These are phyloP conservation scores for Rugonectria rugulosa DNA, from an alignment of 2,329 filamentous ascomycete species.

Conservation along the genomic window DNA sequence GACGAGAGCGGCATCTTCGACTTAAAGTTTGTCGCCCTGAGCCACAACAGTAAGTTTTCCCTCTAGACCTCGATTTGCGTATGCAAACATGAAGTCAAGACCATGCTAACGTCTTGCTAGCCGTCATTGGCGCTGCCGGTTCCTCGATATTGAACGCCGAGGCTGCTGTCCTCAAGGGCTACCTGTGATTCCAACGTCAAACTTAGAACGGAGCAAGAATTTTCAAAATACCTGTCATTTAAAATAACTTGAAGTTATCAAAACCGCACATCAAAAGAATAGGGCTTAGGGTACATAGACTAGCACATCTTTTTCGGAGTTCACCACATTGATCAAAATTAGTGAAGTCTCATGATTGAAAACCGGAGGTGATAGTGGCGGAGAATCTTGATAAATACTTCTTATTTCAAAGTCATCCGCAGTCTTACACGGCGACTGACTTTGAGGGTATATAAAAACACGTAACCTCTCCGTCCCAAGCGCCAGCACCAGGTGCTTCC, in stretches of 20 bases:
- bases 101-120: conserved; percentile 46
- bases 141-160: conserved; percentile 95
- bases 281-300: conserved; percentile 10
- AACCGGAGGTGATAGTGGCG: background rate
- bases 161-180: conserved; percentile 88
- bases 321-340: background rate
- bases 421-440: background rate
- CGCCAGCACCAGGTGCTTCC: conserved; percentile 1
- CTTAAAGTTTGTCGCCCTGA: conserved; percentile 92
- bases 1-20: conserved; percentile 92
- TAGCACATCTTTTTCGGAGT: conserved; percentile 8
- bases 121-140: conserved; percentile 94
- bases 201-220: background rate
- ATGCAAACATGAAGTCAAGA: background rate
- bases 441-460: conserved; percentile 19
- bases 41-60: conserved; percentile 71
- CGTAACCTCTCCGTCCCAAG: background rate
- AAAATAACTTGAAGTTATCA: background rate
- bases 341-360: background rate
- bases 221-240: background rate
- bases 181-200: conserved; percentile 60
- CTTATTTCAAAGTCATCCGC: conserved; percentile 4
- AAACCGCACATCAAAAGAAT: conserved; percentile 10
- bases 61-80: background rate
- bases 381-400: background rate